Percentiles rank a stretch among this genome's conserved stretches.
phyloP scores from a whole-genome alignment of 140 eudicot genomes.

The Erigeron philadelphicus region DNA sequence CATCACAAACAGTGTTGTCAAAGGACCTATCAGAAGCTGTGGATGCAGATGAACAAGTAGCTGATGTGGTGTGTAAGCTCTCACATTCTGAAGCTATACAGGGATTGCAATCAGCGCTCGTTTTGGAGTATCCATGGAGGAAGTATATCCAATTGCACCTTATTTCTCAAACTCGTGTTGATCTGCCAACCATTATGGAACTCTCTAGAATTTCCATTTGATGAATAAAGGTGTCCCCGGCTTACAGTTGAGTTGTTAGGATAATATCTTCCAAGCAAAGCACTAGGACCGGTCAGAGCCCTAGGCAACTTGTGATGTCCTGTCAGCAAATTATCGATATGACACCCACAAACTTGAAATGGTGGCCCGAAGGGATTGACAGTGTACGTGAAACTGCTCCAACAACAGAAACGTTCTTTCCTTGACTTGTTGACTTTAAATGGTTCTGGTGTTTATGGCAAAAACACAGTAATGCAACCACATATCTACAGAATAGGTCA shows the following conservation, averaged over 20 bases:
- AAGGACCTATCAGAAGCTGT: background rate
- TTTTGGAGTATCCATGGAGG: background rate
- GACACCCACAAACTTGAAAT: constrained; percentile 18
- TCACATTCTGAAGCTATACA: constrained; percentile 3
- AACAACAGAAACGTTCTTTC: constrained; percentile 14
- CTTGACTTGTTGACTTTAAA: constrained; percentile 8
- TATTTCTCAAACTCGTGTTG: background rate
- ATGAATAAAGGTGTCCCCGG: background rate
- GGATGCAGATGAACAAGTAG: constrained; percentile 16
- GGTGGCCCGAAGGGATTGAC: constrained; percentile 16
- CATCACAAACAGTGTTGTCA: background rate
- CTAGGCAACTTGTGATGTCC: constrained; percentile 14
- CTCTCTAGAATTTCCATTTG: background rate
- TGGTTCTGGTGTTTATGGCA: constrained; percentile 62
- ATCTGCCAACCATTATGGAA: background rate
- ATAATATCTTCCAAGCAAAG: constrained; percentile 12
- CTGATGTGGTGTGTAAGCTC: constrained; percentile 9
- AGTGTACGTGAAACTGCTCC: constrained; percentile 13
- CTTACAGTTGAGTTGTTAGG: background rate
- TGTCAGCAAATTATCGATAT: constrained; percentile 20
- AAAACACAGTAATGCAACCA: constrained; percentile 95
- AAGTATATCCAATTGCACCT: background rate
- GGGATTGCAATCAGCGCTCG: constrained; percentile 7
- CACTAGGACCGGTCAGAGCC: constrained; percentile 6
- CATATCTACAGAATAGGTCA: constrained; percentile 98